Evolutionary conservation across 306 rosid genomes (phyloP).

Genomic region (Leucaena leucocephala): DNA sequence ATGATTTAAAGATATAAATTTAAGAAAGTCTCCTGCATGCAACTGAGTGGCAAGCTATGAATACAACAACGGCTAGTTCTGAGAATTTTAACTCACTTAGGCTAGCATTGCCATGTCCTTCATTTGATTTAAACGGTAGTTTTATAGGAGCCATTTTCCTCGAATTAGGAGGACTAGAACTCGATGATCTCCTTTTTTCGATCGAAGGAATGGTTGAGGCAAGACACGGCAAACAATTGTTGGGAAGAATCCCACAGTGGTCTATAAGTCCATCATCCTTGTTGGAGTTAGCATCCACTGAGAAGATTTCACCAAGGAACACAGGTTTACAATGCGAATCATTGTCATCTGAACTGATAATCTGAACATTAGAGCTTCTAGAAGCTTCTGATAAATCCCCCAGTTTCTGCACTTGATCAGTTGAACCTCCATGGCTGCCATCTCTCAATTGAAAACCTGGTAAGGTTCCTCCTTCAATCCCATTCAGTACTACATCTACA

Average conservation of each 20-base stretch:
- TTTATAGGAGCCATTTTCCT: constrained; percentile 69
- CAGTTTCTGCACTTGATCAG: constrained; percentile 9
- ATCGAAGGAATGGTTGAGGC: constrained; percentile 64
- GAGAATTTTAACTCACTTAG: constrained; percentile 62
- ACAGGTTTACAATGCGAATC: constrained; percentile 51
- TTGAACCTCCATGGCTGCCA: constrained; percentile 2
- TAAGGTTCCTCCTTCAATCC: constrained; percentile 4
- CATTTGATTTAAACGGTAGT: constrained; percentile 74
- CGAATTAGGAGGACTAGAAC: constrained; percentile 80
- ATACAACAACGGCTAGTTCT: neutral
- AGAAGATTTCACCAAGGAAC: constrained; percentile 75
- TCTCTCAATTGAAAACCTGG: neutral
- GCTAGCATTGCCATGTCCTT: constrained; percentile 63
- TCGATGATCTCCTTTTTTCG: constrained; percentile 78
- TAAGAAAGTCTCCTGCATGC: too few relatives aligned
- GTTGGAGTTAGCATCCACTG: constrained; percentile 65
- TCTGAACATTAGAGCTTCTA: neutral
- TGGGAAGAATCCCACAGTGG: constrained; percentile 86
- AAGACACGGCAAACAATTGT: constrained; percentile 90
- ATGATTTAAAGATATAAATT: too few relatives aligned
- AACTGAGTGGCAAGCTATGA: too few relatives aligned
- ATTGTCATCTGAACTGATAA: constrained; percentile 7
- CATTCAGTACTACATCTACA: constrained; percentile 5
- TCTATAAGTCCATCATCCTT: constrained; percentile 71
- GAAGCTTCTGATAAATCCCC: constrained; percentile 7